A percentile compares a stretch with the other conserved stretches of the same genome.
phyloP scores from a whole-genome alignment of 2,329 filamentous ascomycete genomes.

The Dactylellina cionopaga region DNA sequence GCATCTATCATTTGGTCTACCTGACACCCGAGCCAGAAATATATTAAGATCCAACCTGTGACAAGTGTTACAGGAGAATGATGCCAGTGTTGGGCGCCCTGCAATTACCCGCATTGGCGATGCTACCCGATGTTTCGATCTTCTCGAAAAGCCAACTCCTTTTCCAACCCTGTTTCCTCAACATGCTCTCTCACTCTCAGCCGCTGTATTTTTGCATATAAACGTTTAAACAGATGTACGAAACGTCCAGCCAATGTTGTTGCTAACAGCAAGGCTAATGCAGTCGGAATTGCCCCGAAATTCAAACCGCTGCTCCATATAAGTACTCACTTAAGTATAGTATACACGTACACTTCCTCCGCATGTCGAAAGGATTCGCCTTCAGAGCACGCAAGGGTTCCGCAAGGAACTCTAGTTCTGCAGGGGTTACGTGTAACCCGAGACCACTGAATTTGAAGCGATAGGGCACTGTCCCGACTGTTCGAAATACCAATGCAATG shows the following conservation, averaged over 20 bases:
- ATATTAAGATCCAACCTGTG: slow-evolving; percentile 38
- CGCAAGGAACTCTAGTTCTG: slow-evolving; percentile 21
- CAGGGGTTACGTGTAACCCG: slow-evolving; percentile 41
- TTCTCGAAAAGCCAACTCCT: background rate
- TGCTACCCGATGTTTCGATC: slow-evolving; percentile 39
- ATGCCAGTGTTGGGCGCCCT: slow-evolving; percentile 33
- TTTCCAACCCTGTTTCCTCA: background rate
- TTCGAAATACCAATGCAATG: background rate
- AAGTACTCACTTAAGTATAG: too few species aligned
- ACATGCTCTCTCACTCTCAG: background rate
- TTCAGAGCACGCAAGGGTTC: slow-evolving; percentile 33
- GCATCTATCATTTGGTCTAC: background rate
- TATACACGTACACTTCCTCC: too few species aligned
- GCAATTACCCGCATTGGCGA: slow-evolving; percentile 47
- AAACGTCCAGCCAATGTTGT: too few species aligned
- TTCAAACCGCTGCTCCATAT: slow-evolving; percentile 29
- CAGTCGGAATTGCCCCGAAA: slow-evolving; percentile 19
- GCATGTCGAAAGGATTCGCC: slow-evolving; percentile 42
- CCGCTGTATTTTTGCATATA: slow-evolving; percentile 4
- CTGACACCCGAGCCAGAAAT: slow-evolving; percentile 15
- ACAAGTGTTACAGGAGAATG: slow-evolving; percentile 51
- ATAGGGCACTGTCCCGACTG: background rate
- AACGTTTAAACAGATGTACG: background rate
- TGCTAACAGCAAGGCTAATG: too few species aligned
- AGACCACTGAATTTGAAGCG: background rate